Evolutionary conservation across 116 monocot species (phyloP).

Genomic region (Dioscorea cayenensis): DNA sequence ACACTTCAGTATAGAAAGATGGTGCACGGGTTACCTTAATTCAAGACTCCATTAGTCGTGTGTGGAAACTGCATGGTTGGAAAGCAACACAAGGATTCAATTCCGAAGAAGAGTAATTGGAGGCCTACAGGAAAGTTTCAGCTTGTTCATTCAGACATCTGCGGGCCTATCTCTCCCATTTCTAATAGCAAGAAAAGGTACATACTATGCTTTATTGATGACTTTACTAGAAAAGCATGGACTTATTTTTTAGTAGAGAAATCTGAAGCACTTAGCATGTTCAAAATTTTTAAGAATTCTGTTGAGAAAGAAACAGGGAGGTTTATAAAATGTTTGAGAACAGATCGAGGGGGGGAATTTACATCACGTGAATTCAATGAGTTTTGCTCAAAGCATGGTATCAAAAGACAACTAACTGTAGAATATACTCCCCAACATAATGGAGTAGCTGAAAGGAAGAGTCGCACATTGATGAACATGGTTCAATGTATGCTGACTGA

Average conservation of each 20-base stretch:
- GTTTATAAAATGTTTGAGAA: not conserved
- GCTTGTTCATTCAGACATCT: slow-evolving; percentile 2
- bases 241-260: slow-evolving; percentile 2
- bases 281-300: not conserved
- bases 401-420: no score
- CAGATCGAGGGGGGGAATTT: no score
- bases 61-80: not conserved
- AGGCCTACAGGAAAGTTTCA: not conserved
- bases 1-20: not conserved
- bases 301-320: slow-evolving; percentile 2
- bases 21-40: not conserved
- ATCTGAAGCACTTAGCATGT: not conserved
- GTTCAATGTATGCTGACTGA: no score
- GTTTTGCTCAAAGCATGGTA: not conserved
- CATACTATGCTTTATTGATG: not conserved
- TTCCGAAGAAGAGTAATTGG: not conserved
- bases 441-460: no score
- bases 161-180: no score
- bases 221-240: slow-evolving; percentile 1
- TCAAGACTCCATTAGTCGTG: not conserved
- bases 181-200: not conserved
- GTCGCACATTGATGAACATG: no score
- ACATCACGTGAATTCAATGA: not conserved
- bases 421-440: no score
- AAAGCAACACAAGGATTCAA: not conserved